A percentile compares a stretch with the other conserved stretches of the same genome.
Conservation (phyloP, 2,329 filamentous ascomycete genomes). For the Aurifilum marmelostoma region DNA sequence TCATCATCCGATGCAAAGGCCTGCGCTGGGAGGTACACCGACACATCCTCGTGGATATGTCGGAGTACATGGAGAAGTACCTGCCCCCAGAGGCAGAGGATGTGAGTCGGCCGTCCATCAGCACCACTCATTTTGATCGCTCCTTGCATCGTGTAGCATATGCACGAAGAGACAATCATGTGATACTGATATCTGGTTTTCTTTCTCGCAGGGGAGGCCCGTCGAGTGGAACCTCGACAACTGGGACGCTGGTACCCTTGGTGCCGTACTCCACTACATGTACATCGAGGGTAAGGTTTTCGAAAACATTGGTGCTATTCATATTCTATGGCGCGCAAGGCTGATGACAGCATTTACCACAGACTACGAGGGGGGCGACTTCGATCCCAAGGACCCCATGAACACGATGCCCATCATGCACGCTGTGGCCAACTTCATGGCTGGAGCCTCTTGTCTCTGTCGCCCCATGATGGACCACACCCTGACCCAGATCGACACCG, state of each 20-base stretch:
- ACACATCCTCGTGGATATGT: slow-evolving; percentile 21
- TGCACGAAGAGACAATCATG: background rate
- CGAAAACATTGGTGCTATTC: background rate
- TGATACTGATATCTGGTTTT: slow-evolving; percentile 7
- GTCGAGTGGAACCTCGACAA: slow-evolving; percentile 21
- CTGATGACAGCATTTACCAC: background rate
- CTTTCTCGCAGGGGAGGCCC: slow-evolving; percentile 4
- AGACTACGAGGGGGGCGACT: slow-evolving; percentile 31
- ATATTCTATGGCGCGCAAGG: background rate
- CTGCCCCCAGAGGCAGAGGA: slow-evolving; percentile 16
- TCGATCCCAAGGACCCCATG: slow-evolving; percentile 28
- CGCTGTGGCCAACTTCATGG: slow-evolving; percentile 36
- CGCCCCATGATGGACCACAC: slow-evolving; percentile 41
- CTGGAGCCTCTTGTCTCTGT: slow-evolving; percentile 34
- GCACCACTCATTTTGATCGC: too few relatives aligned
- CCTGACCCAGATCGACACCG: slow-evolving; percentile 58
- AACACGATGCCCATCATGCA: slow-evolving; percentile 30
- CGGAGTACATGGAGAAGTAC: slow-evolving; percentile 23
- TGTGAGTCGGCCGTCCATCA: slow-evolving; percentile 14
- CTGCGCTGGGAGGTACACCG: slow-evolving; percentile 24
- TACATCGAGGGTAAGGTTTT: slow-evolving; percentile 33
- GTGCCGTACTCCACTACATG: slow-evolving; percentile 35
- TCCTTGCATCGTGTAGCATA: background rate
- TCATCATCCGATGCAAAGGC: slow-evolving; percentile 13
- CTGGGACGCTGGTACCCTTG: slow-evolving; percentile 31